Conservation (phyloP, 805 yeast genomes). For the Cyberlindnera bimundalis region DNA sequence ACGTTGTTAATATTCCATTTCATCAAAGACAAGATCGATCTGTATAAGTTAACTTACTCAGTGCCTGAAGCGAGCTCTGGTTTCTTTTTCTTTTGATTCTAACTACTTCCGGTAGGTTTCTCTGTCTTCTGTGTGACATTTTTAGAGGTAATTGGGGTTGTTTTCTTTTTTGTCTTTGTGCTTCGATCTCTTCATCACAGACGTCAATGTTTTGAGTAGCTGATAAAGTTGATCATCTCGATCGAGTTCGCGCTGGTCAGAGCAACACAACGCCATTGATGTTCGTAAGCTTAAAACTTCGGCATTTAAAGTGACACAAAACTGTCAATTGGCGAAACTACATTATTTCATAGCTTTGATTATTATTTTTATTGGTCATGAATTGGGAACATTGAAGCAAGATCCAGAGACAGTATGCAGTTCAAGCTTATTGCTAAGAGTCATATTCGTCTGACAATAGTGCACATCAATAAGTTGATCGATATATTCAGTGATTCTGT, state of each 20-base stretch:
- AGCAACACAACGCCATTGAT: no score
- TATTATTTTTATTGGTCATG: no score
- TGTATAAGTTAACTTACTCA: no score
- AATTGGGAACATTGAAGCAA: no score
- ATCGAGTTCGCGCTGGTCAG: no score
- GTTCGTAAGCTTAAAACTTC: no score
- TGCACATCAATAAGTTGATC: conserved; percentile 9
- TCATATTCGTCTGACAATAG: conserved; percentile 20
- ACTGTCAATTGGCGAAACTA: no score
- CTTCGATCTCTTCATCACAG: background rate
- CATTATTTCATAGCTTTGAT: no score
- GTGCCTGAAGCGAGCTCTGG: conserved; percentile 86
- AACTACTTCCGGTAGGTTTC: conserved; percentile 53
- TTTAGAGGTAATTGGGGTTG: background rate
- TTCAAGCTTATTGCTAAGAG: conserved; percentile 15
- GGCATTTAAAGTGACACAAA: no score
- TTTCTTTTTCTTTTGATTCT: conserved; percentile 83
- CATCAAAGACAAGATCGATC: no score
- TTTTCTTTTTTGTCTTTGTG: background rate
- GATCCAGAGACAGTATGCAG: conserved; percentile 4
- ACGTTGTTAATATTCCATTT: conserved; percentile 3
- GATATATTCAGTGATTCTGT: conserved; percentile 32
- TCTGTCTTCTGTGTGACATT: conserved; percentile 2
- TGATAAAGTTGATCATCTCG: no score
- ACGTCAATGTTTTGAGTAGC: no score